Conservation (phyloP, 2,329 filamentous ascomycete genomes). For the Aureobasidium sp. region DNA sequence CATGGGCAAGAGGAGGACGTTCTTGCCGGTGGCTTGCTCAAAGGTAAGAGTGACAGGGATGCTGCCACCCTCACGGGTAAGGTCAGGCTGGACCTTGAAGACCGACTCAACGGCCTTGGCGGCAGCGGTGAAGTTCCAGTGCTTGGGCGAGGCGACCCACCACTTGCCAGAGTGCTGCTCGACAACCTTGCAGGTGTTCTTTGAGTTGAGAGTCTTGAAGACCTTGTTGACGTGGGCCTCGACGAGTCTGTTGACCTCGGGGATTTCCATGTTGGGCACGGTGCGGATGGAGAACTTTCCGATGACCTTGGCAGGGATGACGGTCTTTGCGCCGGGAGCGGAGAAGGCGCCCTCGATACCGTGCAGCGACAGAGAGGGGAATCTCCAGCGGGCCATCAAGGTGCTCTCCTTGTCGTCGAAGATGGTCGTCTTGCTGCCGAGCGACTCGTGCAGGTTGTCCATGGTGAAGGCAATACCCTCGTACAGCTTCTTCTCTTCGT, state of each 20-base stretch:
- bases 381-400: constrained; percentile 93
- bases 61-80: constrained; percentile 92
- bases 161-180: constrained; percentile 91
- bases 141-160: constrained; percentile 96
- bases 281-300: constrained; percentile 98
- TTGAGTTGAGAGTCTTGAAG: constrained; percentile 79
- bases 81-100: constrained; percentile 86
- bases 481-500: constrained; percentile 83
- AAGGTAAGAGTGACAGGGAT: constrained; percentile 97
- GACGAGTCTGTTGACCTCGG: constrained; percentile 77
- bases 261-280: constrained; percentile 93
- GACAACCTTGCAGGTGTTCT: constrained; percentile 78
- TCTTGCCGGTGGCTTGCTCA: constrained; percentile 96
- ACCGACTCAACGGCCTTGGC: constrained; percentile 94
- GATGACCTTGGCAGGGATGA: constrained; percentile 94
- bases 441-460: constrained; percentile 84
- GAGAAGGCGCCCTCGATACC: constrained; percentile 93
- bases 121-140: constrained; percentile 97
- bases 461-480: constrained; percentile 88
- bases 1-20: constrained; percentile 91
- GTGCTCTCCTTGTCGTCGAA: constrained; percentile 82
- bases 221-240: constrained; percentile 74
- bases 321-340: constrained; percentile 88
- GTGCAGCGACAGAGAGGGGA: constrained; percentile 87
- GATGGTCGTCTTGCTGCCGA: constrained; percentile 83